phyloP scores from a whole-genome alignment of 768 basidiomycete genomes.

The Mrakia gelida region DNA sequence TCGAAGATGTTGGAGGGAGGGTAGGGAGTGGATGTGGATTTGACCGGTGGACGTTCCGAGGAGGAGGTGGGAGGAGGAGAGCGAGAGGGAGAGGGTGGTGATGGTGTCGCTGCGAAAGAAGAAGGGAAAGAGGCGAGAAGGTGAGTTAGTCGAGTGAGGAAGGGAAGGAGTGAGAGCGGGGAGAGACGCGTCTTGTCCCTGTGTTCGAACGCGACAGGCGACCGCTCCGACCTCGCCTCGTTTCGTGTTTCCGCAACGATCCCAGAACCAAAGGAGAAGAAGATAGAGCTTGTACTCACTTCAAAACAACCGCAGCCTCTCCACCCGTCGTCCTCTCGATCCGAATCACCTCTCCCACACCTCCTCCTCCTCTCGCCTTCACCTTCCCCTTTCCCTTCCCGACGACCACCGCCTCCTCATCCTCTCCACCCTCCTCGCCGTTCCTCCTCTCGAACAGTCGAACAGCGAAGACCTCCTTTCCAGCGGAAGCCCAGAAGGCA shows the following conservation, averaged over 20 bases:
- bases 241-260: no score
- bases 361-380: conserved; percentile 22
- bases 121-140: not conserved
- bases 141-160: not conserved
- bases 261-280: not conserved
- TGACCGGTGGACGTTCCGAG: conserved; percentile 70
- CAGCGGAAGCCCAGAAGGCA: conserved; percentile 29
- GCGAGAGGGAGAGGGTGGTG: conserved; percentile 67
- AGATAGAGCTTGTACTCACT: not conserved
- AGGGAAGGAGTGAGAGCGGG: not conserved
- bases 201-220: no score
- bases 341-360: conserved; percentile 21
- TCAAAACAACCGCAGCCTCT: conserved; percentile 8
- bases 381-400: conserved; percentile 27
- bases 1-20: conserved; percentile 83
- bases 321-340: conserved; percentile 19
- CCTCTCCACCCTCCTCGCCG: conserved; percentile 21
- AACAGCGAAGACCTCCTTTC: conserved; percentile 31
- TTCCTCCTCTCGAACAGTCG: conserved; percentile 25
- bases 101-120: conserved; percentile 60
- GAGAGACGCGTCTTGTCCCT: not conserved
- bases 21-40: conserved; percentile 77
- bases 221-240: not conserved
- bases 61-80: conserved; percentile 72
- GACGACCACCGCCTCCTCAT: conserved; percentile 4